Evolutionary conservation across 1,284 basidiomycete species (phyloP), one percentile per base, ranked within the genome.

Genomic region (Pterulicium gracile): DNA sequence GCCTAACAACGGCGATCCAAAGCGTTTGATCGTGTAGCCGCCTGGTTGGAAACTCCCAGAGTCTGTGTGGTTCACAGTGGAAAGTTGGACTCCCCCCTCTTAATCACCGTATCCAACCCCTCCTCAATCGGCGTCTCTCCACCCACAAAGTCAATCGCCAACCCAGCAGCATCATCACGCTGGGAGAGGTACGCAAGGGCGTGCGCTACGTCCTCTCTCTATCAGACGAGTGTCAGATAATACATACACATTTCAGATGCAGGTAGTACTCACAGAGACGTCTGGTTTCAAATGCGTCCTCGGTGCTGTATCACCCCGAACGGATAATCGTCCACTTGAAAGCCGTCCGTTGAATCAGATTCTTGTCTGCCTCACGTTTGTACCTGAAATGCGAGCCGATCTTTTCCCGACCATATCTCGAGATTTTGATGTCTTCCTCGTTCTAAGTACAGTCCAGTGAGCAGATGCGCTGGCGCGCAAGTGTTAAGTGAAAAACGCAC

Each of bases 241-340:
- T n/a, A n/a, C n/a, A n/a, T n/a, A n/a, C n/a, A n/a, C n/a, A n/a
- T n/a, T n/a, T n/a, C n/a, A n/a, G n/a, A n/a, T n/a, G n/a, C n/a
- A n/a, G n/a, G n/a, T n/a, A n/a, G n/a, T n/a, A 61, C 73, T 53
- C 52, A 81, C 79, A 14, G 74, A 64, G 45, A 77, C 71, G 0
- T 60, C 58, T 15, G 54, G 55, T 0, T 51, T 61, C n/a, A 82
- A 43, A 54, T 77, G 78, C 0, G 77, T 77, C 46, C 1, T 70
- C 67, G 48, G 83, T 69, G 0, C 62, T 69, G 10, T 88, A 65
- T 0, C 63, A 63, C 2, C 79, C 79, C 2, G 86, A 83, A 3
- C 85, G 75, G 14, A 88, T 61, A 32, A 88, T 81, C 4, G 77
- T 79, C 75, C 75, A 88, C 40, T 78, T 70, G 62, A 88, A 82